Evolutionary conservation across 495 filamentous ascomycete species (phyloP).

Genomic region (Podospora fimiseda): DNA sequence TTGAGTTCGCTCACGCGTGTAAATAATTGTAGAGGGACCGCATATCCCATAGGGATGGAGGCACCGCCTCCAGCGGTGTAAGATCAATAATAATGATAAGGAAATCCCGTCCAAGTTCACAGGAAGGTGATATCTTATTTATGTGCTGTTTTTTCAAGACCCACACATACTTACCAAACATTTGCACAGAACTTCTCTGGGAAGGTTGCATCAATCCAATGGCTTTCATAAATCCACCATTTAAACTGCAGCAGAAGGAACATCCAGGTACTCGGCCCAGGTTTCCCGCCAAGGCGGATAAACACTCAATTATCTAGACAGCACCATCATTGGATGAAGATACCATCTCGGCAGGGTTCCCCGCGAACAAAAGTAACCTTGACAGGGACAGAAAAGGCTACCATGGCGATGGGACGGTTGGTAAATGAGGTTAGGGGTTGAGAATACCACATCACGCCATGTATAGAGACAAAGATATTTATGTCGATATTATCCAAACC

Average conservation of each 20-base stretch:
- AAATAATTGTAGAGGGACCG: no score
- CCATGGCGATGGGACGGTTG: constrained; percentile 2
- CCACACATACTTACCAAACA: neutral
- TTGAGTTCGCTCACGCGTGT: no score
- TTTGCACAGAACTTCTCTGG: no score
- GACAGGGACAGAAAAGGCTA: no score
- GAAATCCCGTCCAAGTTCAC: no score
- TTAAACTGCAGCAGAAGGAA: neutral
- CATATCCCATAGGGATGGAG: no score
- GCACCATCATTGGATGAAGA: neutral
- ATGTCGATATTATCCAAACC: neutral
- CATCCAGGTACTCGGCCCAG: neutral
- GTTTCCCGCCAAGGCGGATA: constrained; percentile 3
- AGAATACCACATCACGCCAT: no score
- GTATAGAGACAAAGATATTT: no score
- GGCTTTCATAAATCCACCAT: neutral
- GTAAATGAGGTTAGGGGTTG: neutral
- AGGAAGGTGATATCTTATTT: no score
- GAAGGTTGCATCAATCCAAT: neutral
- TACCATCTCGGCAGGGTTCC: constrained; percentile 11
- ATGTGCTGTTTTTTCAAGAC: neutral
- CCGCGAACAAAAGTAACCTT: no score
- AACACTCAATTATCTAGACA: neutral
- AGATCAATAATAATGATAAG: no score
- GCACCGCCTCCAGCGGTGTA: no score